Conservation (phyloP, 352 stramenopile species). For the Lagenidium giganteum region DNA sequence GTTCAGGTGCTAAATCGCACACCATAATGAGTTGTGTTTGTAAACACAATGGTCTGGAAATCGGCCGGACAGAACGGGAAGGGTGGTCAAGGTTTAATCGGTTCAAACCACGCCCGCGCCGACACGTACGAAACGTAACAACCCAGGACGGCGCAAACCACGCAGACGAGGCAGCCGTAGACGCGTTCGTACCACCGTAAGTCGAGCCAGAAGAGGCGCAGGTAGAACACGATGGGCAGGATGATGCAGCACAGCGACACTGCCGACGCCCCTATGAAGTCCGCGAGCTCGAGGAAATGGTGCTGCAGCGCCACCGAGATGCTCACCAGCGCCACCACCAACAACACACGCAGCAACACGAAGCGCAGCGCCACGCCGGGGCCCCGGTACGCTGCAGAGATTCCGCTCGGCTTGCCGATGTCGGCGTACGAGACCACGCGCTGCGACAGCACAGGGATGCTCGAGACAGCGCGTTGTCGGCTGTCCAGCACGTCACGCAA, state of each 20-base stretch:
- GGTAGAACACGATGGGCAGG: slow-evolving; percentile 53
- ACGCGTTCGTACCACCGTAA: slow-evolving; percentile 30
- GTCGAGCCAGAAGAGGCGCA: slow-evolving; percentile 37
- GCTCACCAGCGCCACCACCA: slow-evolving; percentile 36
- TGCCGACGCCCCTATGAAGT: slow-evolving; percentile 47
- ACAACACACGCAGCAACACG: slow-evolving; percentile 36
- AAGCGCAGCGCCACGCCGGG: slow-evolving; percentile 31
- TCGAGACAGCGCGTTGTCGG: too few relatives aligned
- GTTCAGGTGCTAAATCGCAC: too few relatives aligned
- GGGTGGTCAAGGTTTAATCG: slow-evolving; percentile 12
- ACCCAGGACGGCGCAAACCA: slow-evolving; percentile 26
- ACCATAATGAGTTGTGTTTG: too few relatives aligned
- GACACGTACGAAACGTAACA: slow-evolving; percentile 44
- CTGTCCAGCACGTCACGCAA: too few relatives aligned
- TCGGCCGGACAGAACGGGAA: slow-evolving; percentile 52
- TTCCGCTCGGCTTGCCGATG: slow-evolving; percentile 20
- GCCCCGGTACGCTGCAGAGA: slow-evolving; percentile 29
- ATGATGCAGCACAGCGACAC: slow-evolving; percentile 48
- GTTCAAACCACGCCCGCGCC: too few relatives aligned
- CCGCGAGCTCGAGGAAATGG: slow-evolving; percentile 45
- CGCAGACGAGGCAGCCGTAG: slow-evolving; percentile 25
- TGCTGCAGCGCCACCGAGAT: slow-evolving; percentile 17
- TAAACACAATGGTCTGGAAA: slow-evolving; percentile 37
- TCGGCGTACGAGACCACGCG: slow-evolving; percentile 25
- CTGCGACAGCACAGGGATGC: too few relatives aligned